These are phyloP conservation scores for Vitis rupestris DNA, from an alignment of 164 flowering plant species.

Conservation along the genomic window DNA sequence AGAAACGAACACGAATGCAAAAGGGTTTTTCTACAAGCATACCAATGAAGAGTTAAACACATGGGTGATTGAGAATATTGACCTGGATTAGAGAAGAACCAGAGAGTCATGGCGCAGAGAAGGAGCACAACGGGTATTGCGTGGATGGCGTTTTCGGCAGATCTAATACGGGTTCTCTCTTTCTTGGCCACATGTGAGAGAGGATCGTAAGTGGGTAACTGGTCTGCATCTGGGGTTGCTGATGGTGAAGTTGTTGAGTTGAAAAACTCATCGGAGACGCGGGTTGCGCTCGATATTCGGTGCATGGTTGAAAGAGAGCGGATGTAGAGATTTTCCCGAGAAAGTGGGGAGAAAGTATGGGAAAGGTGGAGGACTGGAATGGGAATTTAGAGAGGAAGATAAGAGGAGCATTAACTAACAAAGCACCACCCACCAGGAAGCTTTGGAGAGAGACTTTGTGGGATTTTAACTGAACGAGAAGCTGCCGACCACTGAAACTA, in stretches of 20 bases:
- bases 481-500: too few species aligned
- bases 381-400: background rate
- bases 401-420: too few species aligned
- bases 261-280: conserved; percentile 43
- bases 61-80: background rate
- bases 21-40: background rate
- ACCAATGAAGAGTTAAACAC: background rate
- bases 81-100: conserved; percentile 72
- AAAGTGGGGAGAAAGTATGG: too few species aligned
- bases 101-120: conserved; percentile 54
- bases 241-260: conserved; percentile 9
- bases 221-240: conserved; percentile 10
- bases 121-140: conserved; percentile 66
- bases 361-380: background rate
- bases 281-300: conserved; percentile 40
- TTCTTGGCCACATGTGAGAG: conserved; percentile 47
- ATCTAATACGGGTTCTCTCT: conserved; percentile 46
- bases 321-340: background rate
- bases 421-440: too few species aligned
- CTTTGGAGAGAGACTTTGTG: too few species aligned
- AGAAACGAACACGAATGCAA: background rate
- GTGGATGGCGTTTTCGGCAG: conserved; percentile 62
- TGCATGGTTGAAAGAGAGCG: conserved; percentile 34
- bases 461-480: too few species aligned
- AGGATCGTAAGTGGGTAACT: conserved; percentile 50